Percentiles rank a stretch among this genome's conserved stretches.
Conservation (phyloP, 306 rosid genomes). For the Cicer pinnatifidum region DNA sequence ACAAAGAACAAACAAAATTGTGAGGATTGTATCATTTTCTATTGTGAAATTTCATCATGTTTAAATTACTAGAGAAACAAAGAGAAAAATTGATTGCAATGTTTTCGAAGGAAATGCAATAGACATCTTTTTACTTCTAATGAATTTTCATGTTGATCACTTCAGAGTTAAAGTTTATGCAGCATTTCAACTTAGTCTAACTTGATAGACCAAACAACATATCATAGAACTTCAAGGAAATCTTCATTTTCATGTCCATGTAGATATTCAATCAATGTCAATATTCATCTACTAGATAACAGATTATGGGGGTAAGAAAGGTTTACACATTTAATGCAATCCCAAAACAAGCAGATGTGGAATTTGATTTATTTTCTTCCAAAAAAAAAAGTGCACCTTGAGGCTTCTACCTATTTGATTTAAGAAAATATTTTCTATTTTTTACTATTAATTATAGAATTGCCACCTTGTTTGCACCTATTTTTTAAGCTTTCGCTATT, state of each 20-base stretch:
- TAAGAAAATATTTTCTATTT: background rate
- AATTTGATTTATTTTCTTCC: background rate
- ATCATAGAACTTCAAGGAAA: background rate
- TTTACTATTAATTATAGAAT: slow-evolving; percentile 4
- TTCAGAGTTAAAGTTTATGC: background rate
- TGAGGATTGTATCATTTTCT: too few species aligned
- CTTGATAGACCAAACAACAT: background rate
- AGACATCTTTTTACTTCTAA: background rate
- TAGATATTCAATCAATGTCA: background rate
- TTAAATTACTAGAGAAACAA: too few species aligned
- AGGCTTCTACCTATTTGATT: background rate
- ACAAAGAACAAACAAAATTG: too few species aligned
- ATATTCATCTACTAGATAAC: background rate
- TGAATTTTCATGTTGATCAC: background rate
- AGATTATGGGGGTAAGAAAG: background rate
- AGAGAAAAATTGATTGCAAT: too few species aligned
- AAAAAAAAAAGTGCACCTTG: background rate
- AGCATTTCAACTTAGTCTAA: background rate
- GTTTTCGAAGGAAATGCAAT: too few species aligned
- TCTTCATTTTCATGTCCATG: background rate
- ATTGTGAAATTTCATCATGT: too few species aligned
- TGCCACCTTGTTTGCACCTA: background rate
- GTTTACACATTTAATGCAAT: slow-evolving; percentile 7
- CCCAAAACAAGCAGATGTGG: background rate
- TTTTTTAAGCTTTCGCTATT: background rate